These are phyloP conservation scores for Pseudoscleropodium purum DNA, from an alignment of 225 moss, liverwort and hornwort genomes.

Conservation along the genomic window DNA sequence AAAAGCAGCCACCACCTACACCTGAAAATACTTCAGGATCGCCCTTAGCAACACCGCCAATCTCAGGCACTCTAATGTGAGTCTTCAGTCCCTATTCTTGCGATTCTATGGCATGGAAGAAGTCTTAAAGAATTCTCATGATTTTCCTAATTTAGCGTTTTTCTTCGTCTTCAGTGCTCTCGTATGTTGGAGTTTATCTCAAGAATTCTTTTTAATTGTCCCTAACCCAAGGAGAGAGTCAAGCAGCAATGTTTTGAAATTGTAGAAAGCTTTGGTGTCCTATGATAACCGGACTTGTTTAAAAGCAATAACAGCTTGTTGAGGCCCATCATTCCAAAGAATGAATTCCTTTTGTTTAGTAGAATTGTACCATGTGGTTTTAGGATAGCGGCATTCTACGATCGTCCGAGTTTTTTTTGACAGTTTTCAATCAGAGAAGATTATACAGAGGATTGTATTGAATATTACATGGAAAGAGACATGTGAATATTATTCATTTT, in stretches of 20 bases:
- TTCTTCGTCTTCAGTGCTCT: neutral
- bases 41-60: neutral
- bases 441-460: neutral
- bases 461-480: neutral
- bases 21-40: neutral
- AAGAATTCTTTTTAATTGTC: neutral
- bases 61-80: conserved; percentile 11
- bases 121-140: neutral
- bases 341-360: neutral
- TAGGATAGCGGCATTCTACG: neutral
- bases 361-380: neutral
- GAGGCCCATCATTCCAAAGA: neutral
- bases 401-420: neutral
- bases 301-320: neutral
- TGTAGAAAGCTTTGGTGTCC: neutral
- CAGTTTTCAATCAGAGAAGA: neutral
- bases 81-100: neutral
- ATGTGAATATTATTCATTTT: neutral
- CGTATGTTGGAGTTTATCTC: neutral
- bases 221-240: neutral
- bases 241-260: neutral
- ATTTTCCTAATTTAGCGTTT: neutral
- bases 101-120: neutral
- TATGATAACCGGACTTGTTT: neutral
- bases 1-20: conserved; percentile 9